Base-by-base conservation (phyloP, 164 flowering plant genomes). In the Stephania yunnanensis region DNA sequence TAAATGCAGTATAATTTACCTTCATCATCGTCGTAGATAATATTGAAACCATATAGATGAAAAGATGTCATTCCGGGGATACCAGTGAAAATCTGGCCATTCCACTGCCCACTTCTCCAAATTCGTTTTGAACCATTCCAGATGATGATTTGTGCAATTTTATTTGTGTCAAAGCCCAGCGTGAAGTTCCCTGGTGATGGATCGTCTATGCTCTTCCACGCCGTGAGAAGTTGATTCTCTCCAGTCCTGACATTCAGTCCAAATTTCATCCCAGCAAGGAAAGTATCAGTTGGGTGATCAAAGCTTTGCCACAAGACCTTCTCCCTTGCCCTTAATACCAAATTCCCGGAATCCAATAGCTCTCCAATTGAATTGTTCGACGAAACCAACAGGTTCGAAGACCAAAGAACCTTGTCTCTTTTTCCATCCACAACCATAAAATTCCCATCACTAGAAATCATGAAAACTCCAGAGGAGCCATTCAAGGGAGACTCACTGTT, bases 281-380 rank as follows among this genome's bases (percentile, higher is more conserved):
- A 46, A 4, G 77, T 52, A 36, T 78, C 61, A 0, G 79, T 22
- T 1, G 79, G 81, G 48, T 74, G 10, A 8, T 78, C 78, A 42
- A 81, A 81, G 67, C 83, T 81, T 70, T 81, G 74, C 83, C 83
- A 81, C 20, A 78, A 58, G 10, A 31, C 17, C 42, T 71, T 25
- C 7, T 64, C 15, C 36, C 70, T n/a, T 20, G 46, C 68, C 25
- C 45, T 58, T 2, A 79, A 11, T 29, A 79, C 30, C 30, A 79
- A 53, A 69, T 79, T 79, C 20, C 81, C 78, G 1, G 76, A 13
- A 61, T 79, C 81, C 70, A 63, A 29, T 6, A 79, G 73, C 17
- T 25, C 36, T 10, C 72, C 81, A 8, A 6, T 48, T 7, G 78
- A 42, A 6, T 31, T 46, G 30, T 3, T 30, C 6, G 45, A 36